phyloP scores from a whole-genome alignment of 2,329 filamentous ascomycete genomes.

The Calonectria pteridis region DNA sequence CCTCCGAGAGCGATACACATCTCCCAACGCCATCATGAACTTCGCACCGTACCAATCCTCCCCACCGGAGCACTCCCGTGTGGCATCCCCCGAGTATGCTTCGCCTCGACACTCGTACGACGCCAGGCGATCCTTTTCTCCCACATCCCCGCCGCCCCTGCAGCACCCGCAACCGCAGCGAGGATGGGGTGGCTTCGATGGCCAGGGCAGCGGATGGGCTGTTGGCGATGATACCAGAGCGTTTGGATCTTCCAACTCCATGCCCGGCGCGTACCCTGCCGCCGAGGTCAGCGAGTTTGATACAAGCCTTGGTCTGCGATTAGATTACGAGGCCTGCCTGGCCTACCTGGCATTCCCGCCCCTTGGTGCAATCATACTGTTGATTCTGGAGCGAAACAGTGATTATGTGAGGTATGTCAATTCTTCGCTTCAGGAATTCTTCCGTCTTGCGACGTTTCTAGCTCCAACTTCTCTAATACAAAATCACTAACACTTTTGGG shows the following conservation, averaged over 20 bases:
- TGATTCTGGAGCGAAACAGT: conserved; percentile 92
- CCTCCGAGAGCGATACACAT: neutral
- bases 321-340: conserved; percentile 91
- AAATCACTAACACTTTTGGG: conserved; percentile 20
- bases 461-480: neutral
- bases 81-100: conserved; percentile 74
- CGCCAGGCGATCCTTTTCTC: conserved; percentile 67
- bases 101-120: conserved; percentile 69
- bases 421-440: neutral
- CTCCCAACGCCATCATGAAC: conserved; percentile 72
- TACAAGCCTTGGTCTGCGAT: conserved; percentile 85
- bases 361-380: conserved; percentile 83
- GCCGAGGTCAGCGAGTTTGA: conserved; percentile 84
- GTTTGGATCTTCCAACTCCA: conserved; percentile 39
- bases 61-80: conserved; percentile 85
- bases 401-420: conserved; percentile 89
- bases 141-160: conserved; percentile 57
- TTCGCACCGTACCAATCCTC: conserved; percentile 98
- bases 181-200: conserved; percentile 60
- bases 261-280: conserved; percentile 55
- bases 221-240: conserved; percentile 38
- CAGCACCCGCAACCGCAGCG: conserved; percentile 69
- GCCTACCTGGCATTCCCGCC: conserved; percentile 91
- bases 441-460: neutral
- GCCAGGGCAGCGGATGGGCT: conserved; percentile 50